Conservation (phyloP, 768 basidiomycete species). For the Panus rudis region DNA sequence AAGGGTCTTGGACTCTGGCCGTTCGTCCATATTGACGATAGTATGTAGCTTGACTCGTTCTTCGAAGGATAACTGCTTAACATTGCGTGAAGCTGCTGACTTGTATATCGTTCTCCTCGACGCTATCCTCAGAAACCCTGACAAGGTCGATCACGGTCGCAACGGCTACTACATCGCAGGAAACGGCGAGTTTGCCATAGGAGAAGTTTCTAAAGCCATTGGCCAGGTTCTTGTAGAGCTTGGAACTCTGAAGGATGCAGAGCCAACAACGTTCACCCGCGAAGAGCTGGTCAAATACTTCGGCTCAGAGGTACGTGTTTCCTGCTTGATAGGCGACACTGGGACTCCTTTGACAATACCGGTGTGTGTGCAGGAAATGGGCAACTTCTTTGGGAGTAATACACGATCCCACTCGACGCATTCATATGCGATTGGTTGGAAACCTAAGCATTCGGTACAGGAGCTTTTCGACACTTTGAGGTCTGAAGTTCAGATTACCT, state of each 20-base stretch:
- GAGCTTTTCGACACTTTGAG: neutral
- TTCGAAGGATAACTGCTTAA: neutral
- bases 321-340: neutral
- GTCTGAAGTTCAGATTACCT: too few relatives aligned
- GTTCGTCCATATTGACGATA: constrained; percentile 44
- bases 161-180: constrained; percentile 24
- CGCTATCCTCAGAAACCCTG: constrained; percentile 14
- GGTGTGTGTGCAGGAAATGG: neutral
- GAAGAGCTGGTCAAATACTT: constrained; percentile 24
- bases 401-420: constrained; percentile 1
- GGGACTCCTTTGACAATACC: neutral
- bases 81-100: constrained; percentile 27
- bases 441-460: neutral
- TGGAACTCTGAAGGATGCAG: constrained; percentile 19
- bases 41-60: constrained; percentile 22
- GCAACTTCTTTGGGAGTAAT: constrained; percentile 1
- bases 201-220: constrained; percentile 25
- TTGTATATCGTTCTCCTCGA: constrained; percentile 33
- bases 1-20: constrained; percentile 51
- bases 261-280: constrained; percentile 33
- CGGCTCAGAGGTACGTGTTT: neutral
- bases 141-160: constrained; percentile 13
- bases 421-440: neutral
- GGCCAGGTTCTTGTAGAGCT: constrained; percentile 22
- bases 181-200: constrained; percentile 17